Evolutionary conservation across 257 asterid species (phyloP).

Genomic region (Gentiana straminea): DNA sequence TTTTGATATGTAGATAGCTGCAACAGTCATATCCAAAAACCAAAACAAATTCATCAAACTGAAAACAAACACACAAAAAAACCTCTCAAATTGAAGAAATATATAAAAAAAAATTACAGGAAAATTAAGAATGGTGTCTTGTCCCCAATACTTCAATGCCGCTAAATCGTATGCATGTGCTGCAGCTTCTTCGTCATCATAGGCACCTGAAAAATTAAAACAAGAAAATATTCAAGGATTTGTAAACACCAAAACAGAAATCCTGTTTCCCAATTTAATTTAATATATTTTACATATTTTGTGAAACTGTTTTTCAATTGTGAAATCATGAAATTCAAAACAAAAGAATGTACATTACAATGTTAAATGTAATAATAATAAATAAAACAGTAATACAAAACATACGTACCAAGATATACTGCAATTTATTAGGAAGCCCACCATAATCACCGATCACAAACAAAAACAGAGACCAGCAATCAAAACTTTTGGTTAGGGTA

Average conservation of each 20-base stretch:
- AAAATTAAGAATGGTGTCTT: conserved; percentile 70
- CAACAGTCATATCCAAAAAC: neutral
- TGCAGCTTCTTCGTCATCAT: conserved; percentile 87
- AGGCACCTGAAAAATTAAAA: conserved; percentile 51
- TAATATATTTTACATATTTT: neutral
- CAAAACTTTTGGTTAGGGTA: neutral
- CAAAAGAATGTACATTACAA: neutral
- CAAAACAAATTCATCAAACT: neutral
- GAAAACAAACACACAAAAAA: neutral
- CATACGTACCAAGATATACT: conserved; percentile 78
- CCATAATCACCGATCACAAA: conserved; percentile 7
- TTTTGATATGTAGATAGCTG: conserved; percentile 49
- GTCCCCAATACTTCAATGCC: conserved; percentile 95
- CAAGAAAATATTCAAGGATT: conserved; percentile 15
- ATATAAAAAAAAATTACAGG: conserved; percentile 35
- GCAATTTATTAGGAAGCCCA: conserved; percentile 42
- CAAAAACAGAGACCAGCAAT: conserved; percentile 1
- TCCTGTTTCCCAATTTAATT: neutral
- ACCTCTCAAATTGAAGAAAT: neutral
- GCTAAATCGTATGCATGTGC: conserved; percentile 99
- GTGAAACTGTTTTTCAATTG: neutral
- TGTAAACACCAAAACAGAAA: neutral
- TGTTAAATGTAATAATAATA: neutral
- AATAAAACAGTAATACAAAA: neutral
- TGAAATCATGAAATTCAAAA: neutral